Percentiles rank a stretch among this genome's conserved stretches.
These are phyloP conservation scores for Vigna hirtella DNA, from an alignment of 306 rosid species.

Conservation along the genomic window DNA sequence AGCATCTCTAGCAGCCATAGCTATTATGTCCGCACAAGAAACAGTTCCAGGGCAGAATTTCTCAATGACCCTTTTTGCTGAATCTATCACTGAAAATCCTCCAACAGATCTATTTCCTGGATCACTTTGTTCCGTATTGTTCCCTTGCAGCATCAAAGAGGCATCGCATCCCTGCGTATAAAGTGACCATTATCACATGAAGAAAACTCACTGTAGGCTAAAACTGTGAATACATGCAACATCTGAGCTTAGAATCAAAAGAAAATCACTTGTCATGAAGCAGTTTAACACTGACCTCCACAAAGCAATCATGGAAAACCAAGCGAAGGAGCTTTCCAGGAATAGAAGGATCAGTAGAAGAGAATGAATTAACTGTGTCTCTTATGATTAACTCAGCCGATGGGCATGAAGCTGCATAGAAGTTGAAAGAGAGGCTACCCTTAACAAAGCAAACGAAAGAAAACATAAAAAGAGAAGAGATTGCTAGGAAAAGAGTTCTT, in stretches of 20 bases:
- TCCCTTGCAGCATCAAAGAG: slow-evolving; percentile 81
- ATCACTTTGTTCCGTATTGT: slow-evolving; percentile 75
- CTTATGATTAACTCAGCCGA: slow-evolving; percentile 72
- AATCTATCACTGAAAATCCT: slow-evolving; percentile 78
- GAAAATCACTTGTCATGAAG: not conserved
- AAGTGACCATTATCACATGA: not conserved
- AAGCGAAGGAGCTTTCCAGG: slow-evolving; percentile 96
- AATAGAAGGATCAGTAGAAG: slow-evolving; percentile 70
- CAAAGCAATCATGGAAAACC: slow-evolving; percentile 93
- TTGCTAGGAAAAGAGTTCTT: slow-evolving; percentile 26
- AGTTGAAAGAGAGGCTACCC: slow-evolving; percentile 67
- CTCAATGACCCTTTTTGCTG: slow-evolving; percentile 75
- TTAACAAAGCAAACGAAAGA: slow-evolving; percentile 43
- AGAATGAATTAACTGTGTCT: slow-evolving; percentile 68
- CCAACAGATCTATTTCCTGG: slow-evolving; percentile 86
- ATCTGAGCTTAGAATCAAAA: not conserved
- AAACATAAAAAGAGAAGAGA: slow-evolving; percentile 43
- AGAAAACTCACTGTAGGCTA: not conserved
- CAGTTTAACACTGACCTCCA: slow-evolving; percentile 64
- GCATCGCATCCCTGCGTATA: slow-evolving; percentile 85
- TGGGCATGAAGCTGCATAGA: slow-evolving; percentile 81
- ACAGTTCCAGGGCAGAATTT: slow-evolving; percentile 78
- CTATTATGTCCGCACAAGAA: slow-evolving; percentile 93
- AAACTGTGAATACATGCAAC: slow-evolving; percentile 31
- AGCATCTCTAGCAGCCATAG: slow-evolving; percentile 91